Percentiles rank a stretch among this genome's conserved stretches.
Conservation (phyloP, 1,284 basidiomycete genomes). For the Violaceomyces palustris region DNA sequence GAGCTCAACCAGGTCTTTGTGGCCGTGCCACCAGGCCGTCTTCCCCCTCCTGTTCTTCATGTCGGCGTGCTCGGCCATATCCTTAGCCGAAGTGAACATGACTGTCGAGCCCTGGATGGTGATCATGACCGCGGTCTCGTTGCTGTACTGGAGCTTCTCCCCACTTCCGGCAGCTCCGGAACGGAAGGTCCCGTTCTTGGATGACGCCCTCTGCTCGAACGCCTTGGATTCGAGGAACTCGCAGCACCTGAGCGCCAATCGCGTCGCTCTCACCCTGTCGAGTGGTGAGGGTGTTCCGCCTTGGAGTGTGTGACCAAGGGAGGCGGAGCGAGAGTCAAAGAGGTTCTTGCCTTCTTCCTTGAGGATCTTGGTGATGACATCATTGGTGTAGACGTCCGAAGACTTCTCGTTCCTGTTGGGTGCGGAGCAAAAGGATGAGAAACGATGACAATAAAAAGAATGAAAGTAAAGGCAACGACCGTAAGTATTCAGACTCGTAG, state of each 20-base stretch:
- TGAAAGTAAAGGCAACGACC: background rate
- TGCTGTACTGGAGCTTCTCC: conserved; percentile 25
- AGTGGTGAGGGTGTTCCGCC: conserved; percentile 89
- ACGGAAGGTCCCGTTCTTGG: conserved; percentile 21
- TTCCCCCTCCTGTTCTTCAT: conserved; percentile 82
- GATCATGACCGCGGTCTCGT: conserved; percentile 78
- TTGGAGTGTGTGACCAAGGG: conserved; percentile 91
- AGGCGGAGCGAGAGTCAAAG: conserved; percentile 91
- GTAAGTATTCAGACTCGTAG: too few relatives aligned
- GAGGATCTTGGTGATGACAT: conserved; percentile 87
- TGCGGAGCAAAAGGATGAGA: background rate
- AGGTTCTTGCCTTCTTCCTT: conserved; percentile 83
- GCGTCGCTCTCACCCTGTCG: conserved; percentile 84
- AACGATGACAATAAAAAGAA: background rate
- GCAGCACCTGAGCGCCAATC: conserved; percentile 87
- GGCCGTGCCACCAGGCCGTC: conserved; percentile 69
- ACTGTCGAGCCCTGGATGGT: conserved; percentile 78
- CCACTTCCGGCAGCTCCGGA: conserved; percentile 32
- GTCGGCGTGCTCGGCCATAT: conserved; percentile 80
- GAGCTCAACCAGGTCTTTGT: conserved; percentile 40
- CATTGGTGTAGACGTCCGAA: conserved; percentile 83
- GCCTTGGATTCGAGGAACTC: conserved; percentile 83
- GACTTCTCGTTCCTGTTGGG: conserved; percentile 66
- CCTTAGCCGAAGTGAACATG: conserved; percentile 74
- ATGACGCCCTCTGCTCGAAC: conserved; percentile 38